Conservation (phyloP, 176 grass and related monocot species). For the Carex kokanica region DNA sequence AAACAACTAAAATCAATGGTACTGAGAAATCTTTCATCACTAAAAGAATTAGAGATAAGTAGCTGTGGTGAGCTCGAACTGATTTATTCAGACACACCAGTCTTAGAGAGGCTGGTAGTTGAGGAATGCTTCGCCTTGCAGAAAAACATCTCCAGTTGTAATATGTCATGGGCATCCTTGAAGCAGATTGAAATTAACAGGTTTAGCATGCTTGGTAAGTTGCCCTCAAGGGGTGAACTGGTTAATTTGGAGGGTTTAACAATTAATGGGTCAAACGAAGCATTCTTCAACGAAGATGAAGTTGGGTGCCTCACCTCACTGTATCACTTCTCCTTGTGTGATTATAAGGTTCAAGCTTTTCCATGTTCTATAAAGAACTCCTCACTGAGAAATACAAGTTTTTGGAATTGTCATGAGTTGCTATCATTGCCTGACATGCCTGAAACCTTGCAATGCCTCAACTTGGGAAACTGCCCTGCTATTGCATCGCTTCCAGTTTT, state of each 20-base stretch:
- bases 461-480: not conserved
- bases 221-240: not conserved
- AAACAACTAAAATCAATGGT: not conserved
- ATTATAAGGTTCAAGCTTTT: not conserved
- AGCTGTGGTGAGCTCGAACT: not conserved
- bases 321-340: not conserved
- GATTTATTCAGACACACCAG: not conserved
- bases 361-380: not conserved
- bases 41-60: not conserved
- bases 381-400: not conserved
- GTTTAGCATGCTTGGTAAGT: not conserved
- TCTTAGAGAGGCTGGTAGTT: not conserved
- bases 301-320: not conserved
- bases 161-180: not conserved
- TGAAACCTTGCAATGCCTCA: not conserved
- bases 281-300: not conserved
- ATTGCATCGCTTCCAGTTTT: not conserved
- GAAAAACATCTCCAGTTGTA: no score
- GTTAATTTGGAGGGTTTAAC: not conserved
- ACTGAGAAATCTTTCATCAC: not conserved
- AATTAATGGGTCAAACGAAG: not conserved
- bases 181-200: not conserved
- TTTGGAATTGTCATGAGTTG: not conserved
- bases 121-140: no score
- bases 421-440: not conserved